Base-by-base conservation (phyloP, 1,284 basidiomycete species). In the Ceraceosorus bombacis region DNA sequence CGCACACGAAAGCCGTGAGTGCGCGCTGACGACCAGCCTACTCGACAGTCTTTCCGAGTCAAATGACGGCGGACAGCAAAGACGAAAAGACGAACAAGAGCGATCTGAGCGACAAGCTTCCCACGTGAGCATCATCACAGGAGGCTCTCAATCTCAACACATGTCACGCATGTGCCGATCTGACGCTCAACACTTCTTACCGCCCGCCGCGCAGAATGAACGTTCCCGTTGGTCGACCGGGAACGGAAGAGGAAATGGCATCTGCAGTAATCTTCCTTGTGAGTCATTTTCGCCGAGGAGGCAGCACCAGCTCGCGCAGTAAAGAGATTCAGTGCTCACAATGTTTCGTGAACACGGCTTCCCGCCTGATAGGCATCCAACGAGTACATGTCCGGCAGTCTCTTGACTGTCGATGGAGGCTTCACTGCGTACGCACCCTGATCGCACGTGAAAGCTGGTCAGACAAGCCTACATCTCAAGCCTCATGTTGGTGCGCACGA, bases 161-260 rank as follows among this genome's bases (percentile, higher is more conserved):
- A 27, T 27, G 27, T 27, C 27, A 27, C 3, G 27, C 27, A 27
- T 27, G 27, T 27, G 27, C 27, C 27, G 27, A 27, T 27, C 27
- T 27, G 27, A 27, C 27, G 27, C 27, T 27, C 27, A 27, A 27
- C 27, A 27, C 27, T 27, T 3, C 27, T 27, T 2, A 27, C 27
- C 27, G 27, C 27, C 27, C 27, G 27, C 27, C 27, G 27, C 27
- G 27, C 27, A 27, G 27, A 6, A 58, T 69, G 54, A 15, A 57
- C 51, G 51, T 72, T 52, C 70, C 71, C 46, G 70, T 65, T 2
- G 64, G 66, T 15, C 50, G 71, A 10, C 70, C 71, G 4, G 72
- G 70, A 6, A 51, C 60, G 15, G 62, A 70, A 38, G 71, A 71
- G 56, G 71, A 74, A 41, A 73, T 73, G 72, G 71, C 70, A 7